phyloP scores from a whole-genome alignment of 805 yeast genomes.

The Nakazawaea holstii region DNA sequence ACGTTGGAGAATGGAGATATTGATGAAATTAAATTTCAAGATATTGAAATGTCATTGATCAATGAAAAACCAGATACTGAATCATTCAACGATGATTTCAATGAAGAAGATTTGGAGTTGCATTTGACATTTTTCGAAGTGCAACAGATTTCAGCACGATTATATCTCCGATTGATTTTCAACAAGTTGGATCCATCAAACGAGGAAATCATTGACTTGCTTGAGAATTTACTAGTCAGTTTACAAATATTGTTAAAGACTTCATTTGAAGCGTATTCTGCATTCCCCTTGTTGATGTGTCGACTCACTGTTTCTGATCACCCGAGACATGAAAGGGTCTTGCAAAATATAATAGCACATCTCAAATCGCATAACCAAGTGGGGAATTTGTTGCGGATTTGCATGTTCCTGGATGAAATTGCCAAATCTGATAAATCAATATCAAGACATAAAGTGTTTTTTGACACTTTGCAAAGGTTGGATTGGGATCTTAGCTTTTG shows the following conservation, averaged over 20 bases:
- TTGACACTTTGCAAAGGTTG: neutral
- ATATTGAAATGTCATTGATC: neutral
- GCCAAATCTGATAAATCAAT: neutral
- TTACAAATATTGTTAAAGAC: conserved; percentile 29
- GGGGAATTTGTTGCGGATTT: conserved; percentile 2
- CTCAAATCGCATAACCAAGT: conserved; percentile 5
- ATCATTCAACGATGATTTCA: conserved; percentile 1
- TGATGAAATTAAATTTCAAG: neutral
- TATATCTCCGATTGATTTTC: conserved; percentile 21
- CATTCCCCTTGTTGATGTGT: conserved; percentile 32
- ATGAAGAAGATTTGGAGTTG: conserved; percentile 19
- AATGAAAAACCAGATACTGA: conserved; percentile 1
- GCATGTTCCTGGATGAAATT: conserved; percentile 1
- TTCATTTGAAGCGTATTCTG: conserved; percentile 23
- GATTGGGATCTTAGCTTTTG: conserved; percentile 5
- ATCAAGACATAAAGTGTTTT: neutral
- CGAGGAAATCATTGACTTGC: conserved; percentile 23
- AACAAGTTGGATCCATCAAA: conserved; percentile 13
- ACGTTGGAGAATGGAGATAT: neutral
- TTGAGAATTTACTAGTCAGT: conserved; percentile 17
- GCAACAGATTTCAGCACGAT: conserved; percentile 21
- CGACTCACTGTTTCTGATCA: conserved; percentile 21
- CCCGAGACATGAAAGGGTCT: neutral
- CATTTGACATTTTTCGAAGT: conserved; percentile 34
- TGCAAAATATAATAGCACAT: conserved; percentile 1